Conservation (phyloP, 352 stramenopile species). For the Phytophthora cactorum region DNA sequence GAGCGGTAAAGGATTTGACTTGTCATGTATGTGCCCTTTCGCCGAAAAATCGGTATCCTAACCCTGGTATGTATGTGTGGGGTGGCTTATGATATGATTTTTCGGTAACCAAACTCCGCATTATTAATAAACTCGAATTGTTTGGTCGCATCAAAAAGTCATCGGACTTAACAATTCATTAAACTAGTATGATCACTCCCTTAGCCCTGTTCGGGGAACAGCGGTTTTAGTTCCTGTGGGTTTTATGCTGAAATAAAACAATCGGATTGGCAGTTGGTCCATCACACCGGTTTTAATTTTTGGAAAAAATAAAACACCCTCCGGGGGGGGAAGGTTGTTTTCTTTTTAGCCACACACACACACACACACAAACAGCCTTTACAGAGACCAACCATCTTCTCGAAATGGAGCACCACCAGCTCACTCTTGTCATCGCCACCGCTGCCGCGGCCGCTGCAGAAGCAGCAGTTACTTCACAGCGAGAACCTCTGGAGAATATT, state of each 20-base stretch:
- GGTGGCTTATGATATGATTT: no score
- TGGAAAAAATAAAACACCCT: conserved; percentile 9
- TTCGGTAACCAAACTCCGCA: no score
- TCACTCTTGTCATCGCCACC: neutral
- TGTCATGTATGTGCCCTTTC: no score
- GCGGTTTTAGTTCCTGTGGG: conserved; percentile 3
- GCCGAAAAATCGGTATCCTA: no score
- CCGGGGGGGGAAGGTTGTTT: neutral
- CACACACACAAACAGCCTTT: neutral
- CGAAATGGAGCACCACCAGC: neutral
- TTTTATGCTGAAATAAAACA: conserved; percentile 3
- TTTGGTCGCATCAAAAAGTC: no score
- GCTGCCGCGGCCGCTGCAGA: neutral
- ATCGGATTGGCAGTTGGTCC: conserved; percentile 2
- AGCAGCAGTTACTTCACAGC: neutral
- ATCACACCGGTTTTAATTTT: neutral
- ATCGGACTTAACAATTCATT: no score
- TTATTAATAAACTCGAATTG: no score
- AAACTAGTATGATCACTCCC: no score
- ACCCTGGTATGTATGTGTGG: no score
- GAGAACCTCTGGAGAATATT: neutral
- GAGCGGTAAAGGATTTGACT: no score
- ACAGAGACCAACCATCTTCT: no score
- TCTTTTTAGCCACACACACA: neutral
- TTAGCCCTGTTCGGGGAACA: conserved; percentile 6